phyloP scores from a whole-genome alignment of 768 basidiomycete genomes.

The Tubosaeta sp. region DNA sequence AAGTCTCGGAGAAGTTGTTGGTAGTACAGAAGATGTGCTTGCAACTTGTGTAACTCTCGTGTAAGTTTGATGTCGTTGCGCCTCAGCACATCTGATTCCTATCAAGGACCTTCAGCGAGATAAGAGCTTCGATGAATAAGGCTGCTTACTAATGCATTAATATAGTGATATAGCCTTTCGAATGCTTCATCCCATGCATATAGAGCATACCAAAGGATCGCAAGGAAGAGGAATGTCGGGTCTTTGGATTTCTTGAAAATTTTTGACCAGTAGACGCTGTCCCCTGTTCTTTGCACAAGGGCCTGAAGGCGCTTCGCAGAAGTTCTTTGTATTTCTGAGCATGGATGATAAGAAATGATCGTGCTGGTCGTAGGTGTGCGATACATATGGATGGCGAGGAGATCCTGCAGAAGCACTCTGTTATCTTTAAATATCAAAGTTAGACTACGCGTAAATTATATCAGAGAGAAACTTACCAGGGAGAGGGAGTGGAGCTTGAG shows the following conservation, averaged over 20 bases:
- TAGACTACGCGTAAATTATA: background rate
- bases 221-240: slow-evolving; percentile 52
- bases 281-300: slow-evolving; percentile 28
- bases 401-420: slow-evolving; percentile 36
- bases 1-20: slow-evolving; percentile 53
- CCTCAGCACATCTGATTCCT: slow-evolving; percentile 46
- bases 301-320: slow-evolving; percentile 28
- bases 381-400: slow-evolving; percentile 54
- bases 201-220: slow-evolving; percentile 54
- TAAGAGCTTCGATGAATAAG: background rate
- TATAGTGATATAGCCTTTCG: slow-evolving; percentile 47
- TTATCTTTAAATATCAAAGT: slow-evolving; percentile 10
- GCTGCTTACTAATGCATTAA: slow-evolving; percentile 43
- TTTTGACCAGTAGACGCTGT: slow-evolving; percentile 34
- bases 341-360: slow-evolving; percentile 32
- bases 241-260: slow-evolving; percentile 34
- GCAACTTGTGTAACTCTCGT: slow-evolving; percentile 52
- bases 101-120: background rate
- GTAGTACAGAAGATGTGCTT: slow-evolving; percentile 58
- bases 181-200: slow-evolving; percentile 63
- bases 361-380: slow-evolving; percentile 23
- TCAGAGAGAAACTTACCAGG: slow-evolving; percentile 23
- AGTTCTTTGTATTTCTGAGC: slow-evolving; percentile 17
- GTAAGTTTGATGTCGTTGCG: slow-evolving; percentile 43
- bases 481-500: slow-evolving; percentile 45